These are phyloP conservation scores for Eimeria brunetti DNA, from an alignment of 169 alveolate species.

Conservation along the genomic window DNA sequence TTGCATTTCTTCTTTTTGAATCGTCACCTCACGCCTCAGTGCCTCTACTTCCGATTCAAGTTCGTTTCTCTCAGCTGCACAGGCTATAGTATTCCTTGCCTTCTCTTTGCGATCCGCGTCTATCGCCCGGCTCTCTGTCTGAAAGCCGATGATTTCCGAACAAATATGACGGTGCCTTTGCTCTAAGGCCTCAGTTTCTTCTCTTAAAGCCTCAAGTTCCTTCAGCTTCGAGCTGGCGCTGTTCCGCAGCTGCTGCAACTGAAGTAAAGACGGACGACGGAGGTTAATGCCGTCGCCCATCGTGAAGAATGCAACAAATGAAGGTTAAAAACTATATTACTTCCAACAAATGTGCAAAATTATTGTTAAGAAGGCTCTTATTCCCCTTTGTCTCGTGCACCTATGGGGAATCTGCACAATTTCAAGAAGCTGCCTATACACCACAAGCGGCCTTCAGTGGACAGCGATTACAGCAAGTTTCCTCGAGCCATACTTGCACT, in stretches of 20 bases:
- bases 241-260: not conserved
- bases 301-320: not conserved
- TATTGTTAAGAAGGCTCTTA: no score
- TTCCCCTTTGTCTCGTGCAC: not conserved
- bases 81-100: no score
- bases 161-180: not conserved
- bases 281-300: not conserved
- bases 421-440: not conserved
- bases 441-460: not conserved
- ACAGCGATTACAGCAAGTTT: not conserved
- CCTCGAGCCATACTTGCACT: not conserved
- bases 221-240: slow-evolving; percentile 1
- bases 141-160: not conserved
- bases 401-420: not conserved
- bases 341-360: not conserved
- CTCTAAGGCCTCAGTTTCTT: slow-evolving; percentile 4
- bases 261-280: not conserved
- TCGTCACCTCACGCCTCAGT: not conserved
- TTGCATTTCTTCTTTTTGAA: not conserved
- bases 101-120: not conserved
- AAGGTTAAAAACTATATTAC: not conserved
- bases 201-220: not conserved
- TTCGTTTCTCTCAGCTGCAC: not conserved
- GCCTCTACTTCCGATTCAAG: not conserved
- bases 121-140: not conserved